Evolutionary conservation across 1,139 yeast species (phyloP).

Genomic region (Taphrina deformans): DNA sequence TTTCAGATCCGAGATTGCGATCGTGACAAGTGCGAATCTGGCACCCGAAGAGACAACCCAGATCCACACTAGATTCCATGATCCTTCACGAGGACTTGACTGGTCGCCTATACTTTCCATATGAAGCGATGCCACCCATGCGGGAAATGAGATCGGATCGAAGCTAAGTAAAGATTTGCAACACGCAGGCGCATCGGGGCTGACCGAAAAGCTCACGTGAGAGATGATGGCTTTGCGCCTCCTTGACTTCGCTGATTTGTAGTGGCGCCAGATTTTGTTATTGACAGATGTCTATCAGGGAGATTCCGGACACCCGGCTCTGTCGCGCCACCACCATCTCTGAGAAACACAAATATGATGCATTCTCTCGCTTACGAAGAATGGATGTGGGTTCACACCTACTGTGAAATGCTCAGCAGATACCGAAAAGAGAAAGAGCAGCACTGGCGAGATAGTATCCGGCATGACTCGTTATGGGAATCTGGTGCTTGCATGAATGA

Average conservation of each 20-base stretch:
- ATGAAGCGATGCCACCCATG: neutral
- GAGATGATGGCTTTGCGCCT: neutral
- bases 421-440: too few relatives aligned
- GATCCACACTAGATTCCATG: neutral
- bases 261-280: neutral
- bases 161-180: neutral
- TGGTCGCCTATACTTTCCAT: neutral
- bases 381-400: too few relatives aligned
- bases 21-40: neutral
- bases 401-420: too few relatives aligned
- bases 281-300: neutral
- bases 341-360: neutral
- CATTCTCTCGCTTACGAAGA: neutral
- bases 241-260: neutral
- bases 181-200: neutral
- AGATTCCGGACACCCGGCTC: neutral
- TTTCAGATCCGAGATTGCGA: too few relatives aligned
- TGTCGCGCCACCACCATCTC: neutral
- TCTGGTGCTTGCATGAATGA: neutral
- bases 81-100: too few relatives aligned
- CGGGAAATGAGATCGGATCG: neutral
- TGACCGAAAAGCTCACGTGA: neutral
- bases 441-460: too few relatives aligned
- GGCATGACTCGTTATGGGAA: too few relatives aligned
- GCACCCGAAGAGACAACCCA: neutral